Evolutionary conservation across 192 early-diverging fungal species (phyloP).

Genomic region (Podila horticola): DNA sequence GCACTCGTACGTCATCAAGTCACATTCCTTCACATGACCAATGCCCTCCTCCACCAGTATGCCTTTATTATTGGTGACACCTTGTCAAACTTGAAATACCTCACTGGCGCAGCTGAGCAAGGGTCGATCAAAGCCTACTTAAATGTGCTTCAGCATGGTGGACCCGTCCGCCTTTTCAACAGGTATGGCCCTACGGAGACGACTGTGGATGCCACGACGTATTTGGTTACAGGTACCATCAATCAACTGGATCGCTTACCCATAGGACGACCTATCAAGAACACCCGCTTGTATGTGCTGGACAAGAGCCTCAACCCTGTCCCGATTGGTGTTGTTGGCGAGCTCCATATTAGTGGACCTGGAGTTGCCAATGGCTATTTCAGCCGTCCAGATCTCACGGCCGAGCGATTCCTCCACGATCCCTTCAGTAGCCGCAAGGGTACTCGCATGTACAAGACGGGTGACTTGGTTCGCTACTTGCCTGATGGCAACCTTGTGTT

Average conservation of each 20-base stretch:
- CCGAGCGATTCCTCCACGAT: constrained; percentile 43
- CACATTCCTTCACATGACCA: not conserved
- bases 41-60: constrained; percentile 12
- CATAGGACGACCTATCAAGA: constrained; percentile 22
- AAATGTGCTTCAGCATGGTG: not conserved
- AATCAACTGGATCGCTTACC: not conserved
- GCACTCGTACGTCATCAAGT: not conserved
- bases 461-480: constrained; percentile 33
- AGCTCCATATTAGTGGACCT: constrained; percentile 45
- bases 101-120: constrained; percentile 1
- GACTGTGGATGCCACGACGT: constrained; percentile 71
- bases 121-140: not conserved
- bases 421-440: constrained; percentile 20
- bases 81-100: constrained; percentile 8
- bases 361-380: constrained; percentile 52
- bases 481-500: constrained; percentile 35
- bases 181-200: constrained; percentile 26
- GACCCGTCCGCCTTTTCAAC: not conserved
- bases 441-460: constrained; percentile 37
- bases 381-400: constrained; percentile 39
- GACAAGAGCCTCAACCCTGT: constrained; percentile 19
- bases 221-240: constrained; percentile 54
- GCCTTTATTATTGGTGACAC: not conserved
- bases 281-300: constrained; percentile 34
- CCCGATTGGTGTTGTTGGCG: constrained; percentile 42